Conservation (phyloP, 495 filamentous ascomycete genomes). For the Aspergillus bridgeri region DNA sequence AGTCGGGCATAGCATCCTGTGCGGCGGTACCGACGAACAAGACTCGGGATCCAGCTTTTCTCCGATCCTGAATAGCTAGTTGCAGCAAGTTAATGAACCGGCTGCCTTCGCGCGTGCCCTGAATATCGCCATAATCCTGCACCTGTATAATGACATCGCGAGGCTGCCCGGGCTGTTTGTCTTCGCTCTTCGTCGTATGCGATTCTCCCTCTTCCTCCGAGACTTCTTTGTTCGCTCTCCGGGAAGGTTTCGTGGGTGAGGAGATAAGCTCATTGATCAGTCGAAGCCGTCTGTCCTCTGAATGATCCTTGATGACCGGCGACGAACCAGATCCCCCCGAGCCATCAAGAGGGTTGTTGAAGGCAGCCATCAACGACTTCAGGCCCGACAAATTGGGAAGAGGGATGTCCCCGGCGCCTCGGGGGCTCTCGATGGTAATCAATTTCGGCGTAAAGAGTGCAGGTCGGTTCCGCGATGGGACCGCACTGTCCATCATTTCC, state of each 20-base stretch:
- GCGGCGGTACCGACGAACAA: slow-evolving; percentile 71
- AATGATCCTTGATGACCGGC: slow-evolving; percentile 13
- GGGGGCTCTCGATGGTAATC: slow-evolving; percentile 38
- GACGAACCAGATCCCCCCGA: slow-evolving; percentile 17
- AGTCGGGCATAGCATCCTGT: slow-evolving; percentile 24
- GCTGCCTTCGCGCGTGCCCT: slow-evolving; percentile 56
- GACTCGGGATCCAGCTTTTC: slow-evolving; percentile 64
- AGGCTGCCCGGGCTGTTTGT: slow-evolving; percentile 14
- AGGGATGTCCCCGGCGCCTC: slow-evolving; percentile 30
- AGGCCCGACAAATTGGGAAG: slow-evolving; percentile 34
- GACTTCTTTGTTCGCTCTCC: background rate
- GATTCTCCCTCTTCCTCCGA: slow-evolving; percentile 5
- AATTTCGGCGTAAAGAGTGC: slow-evolving; percentile 29
- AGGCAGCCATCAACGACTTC: slow-evolving; percentile 37
- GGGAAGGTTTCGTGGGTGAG: slow-evolving; percentile 15
- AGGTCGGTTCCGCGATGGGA: slow-evolving; percentile 18
- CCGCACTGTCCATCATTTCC: slow-evolving; percentile 32
- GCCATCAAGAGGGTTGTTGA: slow-evolving; percentile 30
- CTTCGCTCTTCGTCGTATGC: slow-evolving; percentile 13
- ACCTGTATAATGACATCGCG: slow-evolving; percentile 68
- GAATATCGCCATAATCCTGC: slow-evolving; percentile 75
- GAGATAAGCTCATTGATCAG: slow-evolving; percentile 38
- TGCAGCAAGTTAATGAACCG: slow-evolving; percentile 63
- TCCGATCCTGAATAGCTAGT: slow-evolving; percentile 63
- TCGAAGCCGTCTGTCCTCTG: slow-evolving; percentile 32